Conservation (phyloP, 1,284 basidiomycete genomes). For the Tetrapyrgos nigripes region DNA sequence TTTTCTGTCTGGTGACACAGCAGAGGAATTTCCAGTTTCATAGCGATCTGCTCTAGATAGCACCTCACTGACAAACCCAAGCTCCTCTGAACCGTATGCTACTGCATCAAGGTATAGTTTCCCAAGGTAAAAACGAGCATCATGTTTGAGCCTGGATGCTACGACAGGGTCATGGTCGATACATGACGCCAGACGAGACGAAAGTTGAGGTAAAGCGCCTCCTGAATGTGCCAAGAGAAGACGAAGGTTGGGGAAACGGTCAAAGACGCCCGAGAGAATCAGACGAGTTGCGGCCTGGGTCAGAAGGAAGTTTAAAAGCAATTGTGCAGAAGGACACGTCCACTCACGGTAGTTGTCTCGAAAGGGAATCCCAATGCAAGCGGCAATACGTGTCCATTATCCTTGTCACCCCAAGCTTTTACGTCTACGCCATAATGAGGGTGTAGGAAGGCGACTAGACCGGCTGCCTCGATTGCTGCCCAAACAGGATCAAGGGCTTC, state of each 20-base stretch:
- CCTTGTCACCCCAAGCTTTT: slow-evolving; percentile 71
- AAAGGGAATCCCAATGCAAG: slow-evolving; percentile 89
- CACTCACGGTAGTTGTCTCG: slow-evolving; percentile 81
- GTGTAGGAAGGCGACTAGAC: slow-evolving; percentile 81
- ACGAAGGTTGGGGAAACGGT: slow-evolving; percentile 75
- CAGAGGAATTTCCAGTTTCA: slow-evolving; percentile 37
- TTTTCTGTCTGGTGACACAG: slow-evolving; percentile 38
- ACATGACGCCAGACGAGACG: slow-evolving; percentile 83
- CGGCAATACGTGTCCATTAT: slow-evolving; percentile 87
- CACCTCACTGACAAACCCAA: slow-evolving; percentile 76
- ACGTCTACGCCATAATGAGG: slow-evolving; percentile 82
- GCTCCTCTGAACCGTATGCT: slow-evolving; percentile 83
- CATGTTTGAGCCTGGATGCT: slow-evolving; percentile 74
- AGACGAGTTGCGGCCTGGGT: slow-evolving; percentile 77
- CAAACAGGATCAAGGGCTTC: slow-evolving; percentile 78
- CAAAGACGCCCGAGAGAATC: slow-evolving; percentile 81
- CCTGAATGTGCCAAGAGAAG: slow-evolving; percentile 87
- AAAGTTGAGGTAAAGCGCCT: slow-evolving; percentile 81
- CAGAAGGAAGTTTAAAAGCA: too few species aligned
- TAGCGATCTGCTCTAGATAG: slow-evolving; percentile 68
- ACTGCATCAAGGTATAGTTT: slow-evolving; percentile 85
- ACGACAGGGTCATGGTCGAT: slow-evolving; percentile 85
- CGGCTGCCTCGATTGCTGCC: slow-evolving; percentile 70
- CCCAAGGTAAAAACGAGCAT: slow-evolving; percentile 85
- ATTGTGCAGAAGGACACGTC: slow-evolving; percentile 5